phyloP scores from a whole-genome alignment of 495 filamentous ascomycete species.

The Talaromyces liani region DNA sequence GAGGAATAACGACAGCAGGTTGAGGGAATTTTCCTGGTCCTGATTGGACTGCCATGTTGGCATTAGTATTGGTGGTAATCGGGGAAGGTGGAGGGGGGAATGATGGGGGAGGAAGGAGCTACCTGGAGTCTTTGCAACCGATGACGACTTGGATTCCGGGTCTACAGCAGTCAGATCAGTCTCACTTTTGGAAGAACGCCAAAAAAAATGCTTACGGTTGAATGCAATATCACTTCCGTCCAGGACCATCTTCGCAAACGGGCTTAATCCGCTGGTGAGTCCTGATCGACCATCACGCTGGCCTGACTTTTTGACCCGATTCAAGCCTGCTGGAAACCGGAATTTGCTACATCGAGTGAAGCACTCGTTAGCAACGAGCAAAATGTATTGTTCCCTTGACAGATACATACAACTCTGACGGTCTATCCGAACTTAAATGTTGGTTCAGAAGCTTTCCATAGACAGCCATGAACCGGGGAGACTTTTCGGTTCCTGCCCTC shows the following conservation, averaged over 20 bases:
- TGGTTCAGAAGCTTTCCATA: constrained; percentile 53
- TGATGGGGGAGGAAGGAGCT: constrained; percentile 8
- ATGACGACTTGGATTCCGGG: constrained; percentile 24
- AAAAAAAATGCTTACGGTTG: constrained; percentile 35
- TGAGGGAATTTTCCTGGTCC: constrained; percentile 11
- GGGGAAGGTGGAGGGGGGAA: neutral
- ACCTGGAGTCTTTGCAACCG: constrained; percentile 11
- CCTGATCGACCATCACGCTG: neutral
- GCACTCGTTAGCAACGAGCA: constrained; percentile 8
- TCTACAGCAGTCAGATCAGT: constrained; percentile 22
- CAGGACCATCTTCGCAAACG: constrained; percentile 53
- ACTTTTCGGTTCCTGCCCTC: constrained; percentile 29
- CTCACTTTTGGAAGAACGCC: neutral
- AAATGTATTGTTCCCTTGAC: neutral
- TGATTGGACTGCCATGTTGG: neutral
- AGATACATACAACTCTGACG: constrained; percentile 63
- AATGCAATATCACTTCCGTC: constrained; percentile 47
- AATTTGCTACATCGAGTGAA: constrained; percentile 53
- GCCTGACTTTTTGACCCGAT: constrained; percentile 15
- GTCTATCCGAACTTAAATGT: constrained; percentile 55
- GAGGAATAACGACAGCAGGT: constrained; percentile 32
- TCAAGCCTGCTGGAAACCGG: constrained; percentile 40
- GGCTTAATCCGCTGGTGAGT: constrained; percentile 29
- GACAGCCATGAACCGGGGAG: constrained; percentile 34
- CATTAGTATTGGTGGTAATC: neutral